Evolutionary conservation across 1,284 basidiomycete species (phyloP).

Genomic region (Ustilago cynodontis): DNA sequence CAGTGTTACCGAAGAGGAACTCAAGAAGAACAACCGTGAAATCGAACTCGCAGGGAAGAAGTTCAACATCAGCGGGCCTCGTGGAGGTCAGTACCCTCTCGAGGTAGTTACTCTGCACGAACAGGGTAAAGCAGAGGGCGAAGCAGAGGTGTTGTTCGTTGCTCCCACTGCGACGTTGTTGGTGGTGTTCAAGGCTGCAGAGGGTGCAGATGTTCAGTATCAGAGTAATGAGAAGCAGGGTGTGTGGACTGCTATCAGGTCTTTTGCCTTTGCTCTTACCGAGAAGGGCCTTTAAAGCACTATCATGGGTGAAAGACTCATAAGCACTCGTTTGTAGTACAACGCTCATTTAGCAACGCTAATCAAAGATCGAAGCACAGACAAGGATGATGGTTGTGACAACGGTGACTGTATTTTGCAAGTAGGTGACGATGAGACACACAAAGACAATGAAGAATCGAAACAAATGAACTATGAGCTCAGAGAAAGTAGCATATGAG

Average conservation of each 20-base stretch:
- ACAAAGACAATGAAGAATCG: constrained; percentile 7
- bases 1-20: constrained; percentile 18
- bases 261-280: constrained; percentile 35
- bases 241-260: constrained; percentile 36
- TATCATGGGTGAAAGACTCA: too few species aligned
- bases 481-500: neutral
- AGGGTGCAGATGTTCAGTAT: constrained; percentile 26
- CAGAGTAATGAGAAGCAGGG: constrained; percentile 43
- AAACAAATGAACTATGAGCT: neutral
- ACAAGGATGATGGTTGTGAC: neutral
- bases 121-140: constrained; percentile 6
- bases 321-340: too few species aligned
- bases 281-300: constrained; percentile 44
- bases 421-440: neutral
- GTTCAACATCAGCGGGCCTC: constrained; percentile 36
- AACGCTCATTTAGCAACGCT: neutral
- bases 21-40: constrained; percentile 9
- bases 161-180: constrained; percentile 38
- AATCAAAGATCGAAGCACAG: neutral
- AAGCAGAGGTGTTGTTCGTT: constrained; percentile 35
- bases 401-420: constrained; percentile 2
- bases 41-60: constrained; percentile 24
- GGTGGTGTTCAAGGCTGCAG: constrained; percentile 39
- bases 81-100: constrained; percentile 38
- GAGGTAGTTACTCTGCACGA: constrained; percentile 42